These are phyloP conservation scores for Ogataea hybrid DNA, from an alignment of 1,139 yeast genomes.

Conservation along the genomic window DNA sequence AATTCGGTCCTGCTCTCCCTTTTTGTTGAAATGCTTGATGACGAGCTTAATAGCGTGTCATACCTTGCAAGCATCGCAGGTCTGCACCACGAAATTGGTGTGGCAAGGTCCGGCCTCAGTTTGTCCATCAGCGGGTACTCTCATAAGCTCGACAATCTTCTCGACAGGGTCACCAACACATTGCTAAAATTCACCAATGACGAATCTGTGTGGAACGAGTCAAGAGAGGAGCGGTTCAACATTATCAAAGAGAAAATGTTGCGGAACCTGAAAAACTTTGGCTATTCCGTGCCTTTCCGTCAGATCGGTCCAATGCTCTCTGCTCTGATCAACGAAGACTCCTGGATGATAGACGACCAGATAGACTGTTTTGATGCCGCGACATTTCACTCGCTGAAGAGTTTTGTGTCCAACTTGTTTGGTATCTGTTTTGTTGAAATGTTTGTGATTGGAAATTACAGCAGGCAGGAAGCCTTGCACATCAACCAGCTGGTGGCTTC, in stretches of 20 bases:
- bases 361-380: conserved; percentile 48
- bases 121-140: conserved; percentile 76
- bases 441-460: conserved; percentile 77
- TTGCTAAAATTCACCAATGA: conserved; percentile 45
- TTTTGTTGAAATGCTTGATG: conserved; percentile 68
- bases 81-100: conserved; percentile 53
- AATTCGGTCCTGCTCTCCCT: conserved; percentile 58
- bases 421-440: conserved; percentile 61
- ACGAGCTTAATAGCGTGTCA: conserved; percentile 69
- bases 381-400: conserved; percentile 48
- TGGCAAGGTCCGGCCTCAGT: conserved; percentile 69
- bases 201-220: conserved; percentile 28
- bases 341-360: conserved; percentile 66
- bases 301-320: conserved; percentile 68
- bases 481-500: conserved; percentile 43
- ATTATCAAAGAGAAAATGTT: conserved; percentile 61
- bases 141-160: conserved; percentile 67
- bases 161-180: conserved; percentile 57
- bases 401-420: conserved; percentile 46
- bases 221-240: conserved; percentile 51
- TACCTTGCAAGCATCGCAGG: conserved; percentile 89
- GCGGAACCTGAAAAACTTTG: conserved; percentile 66
- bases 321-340: conserved; percentile 64
- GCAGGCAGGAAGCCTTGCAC: conserved; percentile 51
- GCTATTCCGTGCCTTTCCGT: conserved; percentile 70